Base-by-base conservation (phyloP, 2,329 filamentous ascomycete species). In the Pestalotiopsis sp. region DNA sequence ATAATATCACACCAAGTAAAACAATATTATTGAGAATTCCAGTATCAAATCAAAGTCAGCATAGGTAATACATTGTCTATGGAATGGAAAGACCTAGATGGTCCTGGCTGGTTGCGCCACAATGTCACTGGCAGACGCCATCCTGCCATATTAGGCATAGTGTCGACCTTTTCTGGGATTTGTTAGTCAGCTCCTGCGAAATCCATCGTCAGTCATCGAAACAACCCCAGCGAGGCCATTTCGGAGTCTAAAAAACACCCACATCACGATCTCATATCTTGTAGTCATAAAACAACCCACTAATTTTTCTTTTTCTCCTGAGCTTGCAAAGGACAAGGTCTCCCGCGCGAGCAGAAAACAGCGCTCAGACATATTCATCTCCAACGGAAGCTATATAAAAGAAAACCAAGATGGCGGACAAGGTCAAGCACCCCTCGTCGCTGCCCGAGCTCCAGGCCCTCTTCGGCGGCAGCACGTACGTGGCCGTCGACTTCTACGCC, bases 401-500 rank as follows among this genome's bases (percentile, higher is more conserved):
- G 17, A 52, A 20, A 9, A 39, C 7, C 31, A 58, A 56, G 45
- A 73, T 71, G 69, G 64, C 70, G 68, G 71, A 73, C 60, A 72
- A 71, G 52, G 70, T 77, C 41, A 73, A 79, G 69, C 79, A 83
- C 73, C 80, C 87, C 76, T 79, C 75, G 68, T 77, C 81, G 63
- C 79, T 80, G 72, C 74, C 80, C 64, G 81, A 88, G 72, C 87
- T 89, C 74, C 77, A 86, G 70, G 73, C 78, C 49, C 85, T 89
- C 70, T 75, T 88, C 74, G 72, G 78, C 17, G 77, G 77, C 11
- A 86, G 81, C 62, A 84, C 81, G 61, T 86, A 84, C 78, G 86
- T 89, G 71, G 82, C 84, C 70, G 79, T 87, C 71, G 87, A 90
- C 76, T 88, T 89, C 80, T 85, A 82, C 79, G 87, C 88, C 69